phyloP scores from a whole-genome alignment of 768 basidiomycete genomes.

The Coprinellus aureogranulatus region DNA sequence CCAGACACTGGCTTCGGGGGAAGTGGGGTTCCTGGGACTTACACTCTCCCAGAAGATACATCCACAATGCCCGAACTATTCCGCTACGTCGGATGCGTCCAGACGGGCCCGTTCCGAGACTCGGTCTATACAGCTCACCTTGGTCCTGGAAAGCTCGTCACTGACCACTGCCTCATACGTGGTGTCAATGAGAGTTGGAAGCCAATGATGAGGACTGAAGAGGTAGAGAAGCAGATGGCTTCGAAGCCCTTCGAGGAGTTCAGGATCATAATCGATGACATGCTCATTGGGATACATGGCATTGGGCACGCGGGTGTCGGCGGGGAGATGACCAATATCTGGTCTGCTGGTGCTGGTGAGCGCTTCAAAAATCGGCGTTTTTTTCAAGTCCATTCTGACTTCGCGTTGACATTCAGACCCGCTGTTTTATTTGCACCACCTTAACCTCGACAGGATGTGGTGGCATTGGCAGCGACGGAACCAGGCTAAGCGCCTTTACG shows the following conservation, averaged over 20 bases:
- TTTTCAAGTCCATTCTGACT: background rate
- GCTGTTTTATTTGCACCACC: slow-evolving; percentile 9
- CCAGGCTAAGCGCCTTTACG: background rate
- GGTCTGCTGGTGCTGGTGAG: background rate
- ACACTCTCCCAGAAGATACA: background rate
- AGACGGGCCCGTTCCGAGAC: background rate
- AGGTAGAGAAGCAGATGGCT: background rate
- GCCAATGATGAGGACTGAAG: background rate
- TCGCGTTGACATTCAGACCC: background rate
- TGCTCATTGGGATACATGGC: background rate
- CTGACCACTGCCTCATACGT: slow-evolving; percentile 3
- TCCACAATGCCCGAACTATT: background rate
- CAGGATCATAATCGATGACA: background rate
- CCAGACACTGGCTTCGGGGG: slow-evolving; percentile 6
- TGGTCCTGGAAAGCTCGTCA: background rate
- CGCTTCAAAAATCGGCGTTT: no score
- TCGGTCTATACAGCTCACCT: background rate
- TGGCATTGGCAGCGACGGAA: slow-evolving; percentile 6
- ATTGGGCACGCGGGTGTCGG: slow-evolving; percentile 1
- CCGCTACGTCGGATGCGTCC: background rate
- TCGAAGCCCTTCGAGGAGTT: background rate
- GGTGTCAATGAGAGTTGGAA: background rate
- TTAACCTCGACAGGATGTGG: slow-evolving; percentile 8
- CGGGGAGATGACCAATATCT: slow-evolving; percentile 2
- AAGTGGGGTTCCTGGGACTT: background rate